Evolutionary conservation across 2,329 filamentous ascomycete genomes (phyloP).

Genomic region (Domatiomyces catenatus): DNA sequence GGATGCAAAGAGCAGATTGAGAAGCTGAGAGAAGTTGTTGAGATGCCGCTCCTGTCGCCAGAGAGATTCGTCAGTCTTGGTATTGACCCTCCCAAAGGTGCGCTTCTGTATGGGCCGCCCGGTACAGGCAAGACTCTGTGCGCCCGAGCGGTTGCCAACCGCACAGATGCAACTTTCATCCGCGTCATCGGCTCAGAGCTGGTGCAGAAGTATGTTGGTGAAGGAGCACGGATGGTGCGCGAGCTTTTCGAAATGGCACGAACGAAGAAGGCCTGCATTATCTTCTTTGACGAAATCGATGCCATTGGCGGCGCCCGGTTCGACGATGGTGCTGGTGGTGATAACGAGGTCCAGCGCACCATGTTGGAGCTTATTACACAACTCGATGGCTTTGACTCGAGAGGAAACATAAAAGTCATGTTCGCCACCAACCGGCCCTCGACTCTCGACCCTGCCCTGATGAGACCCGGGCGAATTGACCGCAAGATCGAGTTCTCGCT

Average conservation of each 20-base stretch:
- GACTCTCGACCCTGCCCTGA: constrained; percentile 87
- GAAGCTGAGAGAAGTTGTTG: constrained; percentile 94
- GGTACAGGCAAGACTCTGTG: constrained; percentile 99
- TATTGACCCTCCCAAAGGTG: constrained; percentile 96
- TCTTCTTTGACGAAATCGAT: constrained; percentile 98
- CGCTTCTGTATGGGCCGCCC: constrained; percentile 86
- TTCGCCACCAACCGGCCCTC: constrained; percentile 95
- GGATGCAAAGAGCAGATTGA: constrained; percentile 99
- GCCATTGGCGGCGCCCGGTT: constrained; percentile 91
- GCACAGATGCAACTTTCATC: constrained; percentile 97
- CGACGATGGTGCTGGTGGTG: constrained; percentile 87
- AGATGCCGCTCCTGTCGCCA: constrained; percentile 92
- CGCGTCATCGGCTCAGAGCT: constrained; percentile 94
- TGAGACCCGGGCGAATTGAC: constrained; percentile 94
- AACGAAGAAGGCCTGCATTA: constrained; percentile 99
- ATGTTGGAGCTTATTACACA: constrained; percentile 98
- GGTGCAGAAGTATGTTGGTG: constrained; percentile 97
- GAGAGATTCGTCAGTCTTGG: constrained; percentile 97
- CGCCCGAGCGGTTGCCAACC: constrained; percentile 89
- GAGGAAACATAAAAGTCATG: constrained; percentile 99
- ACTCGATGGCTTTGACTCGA: constrained; percentile 85
- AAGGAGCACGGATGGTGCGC: constrained; percentile 94
- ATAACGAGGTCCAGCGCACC: constrained; percentile 94
- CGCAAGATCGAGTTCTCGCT: constrained; percentile 98
- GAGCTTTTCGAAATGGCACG: constrained; percentile 99